Percentiles rank a stretch among this genome's conserved stretches.
phyloP scores from a whole-genome alignment of 2,329 filamentous ascomycete species.

The Phialophora chinensis region DNA sequence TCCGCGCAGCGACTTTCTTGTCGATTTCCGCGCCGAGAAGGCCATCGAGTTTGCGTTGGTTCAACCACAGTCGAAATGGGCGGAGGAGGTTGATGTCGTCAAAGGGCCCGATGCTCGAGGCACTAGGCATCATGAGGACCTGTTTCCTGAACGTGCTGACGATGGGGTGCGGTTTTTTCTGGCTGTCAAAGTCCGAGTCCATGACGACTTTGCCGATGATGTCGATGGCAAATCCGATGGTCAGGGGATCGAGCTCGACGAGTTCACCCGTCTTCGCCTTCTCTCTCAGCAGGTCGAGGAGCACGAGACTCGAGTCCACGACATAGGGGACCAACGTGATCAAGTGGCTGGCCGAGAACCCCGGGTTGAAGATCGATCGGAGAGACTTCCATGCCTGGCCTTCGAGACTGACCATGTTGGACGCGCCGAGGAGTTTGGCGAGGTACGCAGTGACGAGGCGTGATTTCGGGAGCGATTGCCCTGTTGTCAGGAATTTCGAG shows the following conservation, averaged over 20 bases:
- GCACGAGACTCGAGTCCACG: constrained; percentile 40
- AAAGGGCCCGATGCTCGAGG: constrained; percentile 19
- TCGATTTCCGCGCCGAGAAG: constrained; percentile 35
- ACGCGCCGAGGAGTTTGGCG: constrained; percentile 31
- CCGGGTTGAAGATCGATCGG: constrained; percentile 44
- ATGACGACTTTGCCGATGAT: constrained; percentile 43
- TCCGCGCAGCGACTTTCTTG: constrained; percentile 22
- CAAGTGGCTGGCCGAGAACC: constrained; percentile 43
- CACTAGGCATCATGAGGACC: constrained; percentile 31
- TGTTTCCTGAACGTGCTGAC: constrained; percentile 39
- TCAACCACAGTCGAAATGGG: constrained; percentile 32
- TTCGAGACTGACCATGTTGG: constrained; percentile 40
- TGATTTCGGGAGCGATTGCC: constrained; percentile 39
- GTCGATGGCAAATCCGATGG: constrained; percentile 44
- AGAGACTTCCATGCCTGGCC: constrained; percentile 42
- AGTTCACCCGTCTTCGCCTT: constrained; percentile 37
- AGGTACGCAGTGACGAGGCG: constrained; percentile 25
- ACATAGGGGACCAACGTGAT: constrained; percentile 42
- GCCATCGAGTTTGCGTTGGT: constrained; percentile 34
- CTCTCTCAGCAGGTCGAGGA: constrained; percentile 38
- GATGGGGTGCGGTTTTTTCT: constrained; percentile 38
- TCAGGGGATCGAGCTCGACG: constrained; percentile 40
- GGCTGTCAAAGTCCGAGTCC: constrained; percentile 40
- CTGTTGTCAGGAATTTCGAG: constrained; percentile 35
- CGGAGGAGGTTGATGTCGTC: constrained; percentile 27